Conservation (phyloP, 129 eudicot genomes). For the Gnaphalium uliginosum region DNA sequence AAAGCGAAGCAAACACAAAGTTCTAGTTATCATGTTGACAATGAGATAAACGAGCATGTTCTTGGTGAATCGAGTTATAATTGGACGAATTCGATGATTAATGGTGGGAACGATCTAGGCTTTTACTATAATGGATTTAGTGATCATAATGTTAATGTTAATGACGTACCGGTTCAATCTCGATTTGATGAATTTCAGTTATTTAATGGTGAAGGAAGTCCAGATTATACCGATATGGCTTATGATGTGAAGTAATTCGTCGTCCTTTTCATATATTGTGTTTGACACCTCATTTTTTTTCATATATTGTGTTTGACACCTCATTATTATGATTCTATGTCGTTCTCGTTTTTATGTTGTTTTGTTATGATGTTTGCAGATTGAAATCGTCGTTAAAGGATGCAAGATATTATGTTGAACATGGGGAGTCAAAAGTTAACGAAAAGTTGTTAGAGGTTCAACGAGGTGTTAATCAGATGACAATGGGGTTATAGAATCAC, state of each 20-base stretch:
- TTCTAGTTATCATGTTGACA: not conserved
- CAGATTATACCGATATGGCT: not conserved
- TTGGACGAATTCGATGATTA: not conserved
- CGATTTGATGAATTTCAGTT: not conserved
- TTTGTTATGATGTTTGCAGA: not conserved
- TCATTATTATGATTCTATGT: too few relatives aligned
- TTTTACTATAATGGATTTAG: conserved; percentile 8
- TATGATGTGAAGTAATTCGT: not conserved
- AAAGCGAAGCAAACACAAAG: not conserved
- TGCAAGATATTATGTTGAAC: not conserved
- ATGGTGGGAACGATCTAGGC: conserved; percentile 4
- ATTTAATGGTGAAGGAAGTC: not conserved
- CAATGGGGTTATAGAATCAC: not conserved
- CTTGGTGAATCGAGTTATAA: conserved; percentile 1
- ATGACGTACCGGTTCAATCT: conserved; percentile 10
- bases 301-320: too few relatives aligned
- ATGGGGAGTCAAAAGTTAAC: not conserved
- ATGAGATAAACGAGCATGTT: conserved; percentile 2
- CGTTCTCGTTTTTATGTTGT: not conserved
- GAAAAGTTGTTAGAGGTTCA: not conserved
- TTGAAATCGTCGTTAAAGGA: not conserved
- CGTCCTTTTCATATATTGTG: not conserved
- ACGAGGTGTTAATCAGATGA: conserved; percentile 1
- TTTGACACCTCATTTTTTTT: not conserved
- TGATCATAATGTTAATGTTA: conserved; percentile 10